Percentiles rank a stretch among this genome's conserved stretches.
Evolutionary conservation across 192 early-diverging fungal genomes (phyloP).

Genomic region (Backusella australiensis): DNA sequence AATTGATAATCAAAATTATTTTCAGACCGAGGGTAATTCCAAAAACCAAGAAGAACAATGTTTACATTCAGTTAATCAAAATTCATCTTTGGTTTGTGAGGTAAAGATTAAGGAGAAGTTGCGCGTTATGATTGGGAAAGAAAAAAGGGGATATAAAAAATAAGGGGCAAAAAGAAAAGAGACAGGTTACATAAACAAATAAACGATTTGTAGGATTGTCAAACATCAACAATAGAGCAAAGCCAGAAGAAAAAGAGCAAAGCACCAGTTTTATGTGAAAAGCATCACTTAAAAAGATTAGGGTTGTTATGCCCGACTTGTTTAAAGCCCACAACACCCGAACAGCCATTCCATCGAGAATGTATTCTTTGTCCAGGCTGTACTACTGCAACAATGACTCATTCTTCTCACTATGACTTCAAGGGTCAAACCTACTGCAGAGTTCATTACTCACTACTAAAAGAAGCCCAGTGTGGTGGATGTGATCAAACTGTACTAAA

Average conservation of each 20-base stretch:
- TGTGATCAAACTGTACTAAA: constrained; percentile 78
- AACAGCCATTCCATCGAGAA: background rate
- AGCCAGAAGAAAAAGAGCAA: background rate
- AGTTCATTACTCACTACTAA: constrained; percentile 74
- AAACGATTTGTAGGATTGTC: constrained; percentile 6
- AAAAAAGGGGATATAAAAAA: constrained; percentile 4
- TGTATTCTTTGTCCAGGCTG: constrained; percentile 16
- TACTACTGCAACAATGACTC: background rate
- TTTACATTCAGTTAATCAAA: background rate
- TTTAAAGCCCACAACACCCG: background rate
- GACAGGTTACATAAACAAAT: background rate
- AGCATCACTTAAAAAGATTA: constrained; percentile 1
- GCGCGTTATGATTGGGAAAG: constrained; percentile 6
- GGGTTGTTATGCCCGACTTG: background rate
- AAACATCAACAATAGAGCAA: background rate
- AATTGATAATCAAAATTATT: background rate
- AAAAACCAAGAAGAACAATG: background rate
- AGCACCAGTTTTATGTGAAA: background rate
- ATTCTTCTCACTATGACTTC: constrained; percentile 74
- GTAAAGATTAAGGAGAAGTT: constrained; percentile 9
- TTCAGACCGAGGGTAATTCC: background rate
- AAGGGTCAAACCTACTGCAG: constrained; percentile 77
- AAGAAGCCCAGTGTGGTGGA: constrained; percentile 74
- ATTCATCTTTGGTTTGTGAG: background rate
- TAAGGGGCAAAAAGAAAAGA: background rate